Evolutionary conservation across 2,329 filamentous ascomycete species (phyloP), one percentile per base, ranked within the genome.

Genomic region (Tolypocladium cylindrosporum): DNA sequence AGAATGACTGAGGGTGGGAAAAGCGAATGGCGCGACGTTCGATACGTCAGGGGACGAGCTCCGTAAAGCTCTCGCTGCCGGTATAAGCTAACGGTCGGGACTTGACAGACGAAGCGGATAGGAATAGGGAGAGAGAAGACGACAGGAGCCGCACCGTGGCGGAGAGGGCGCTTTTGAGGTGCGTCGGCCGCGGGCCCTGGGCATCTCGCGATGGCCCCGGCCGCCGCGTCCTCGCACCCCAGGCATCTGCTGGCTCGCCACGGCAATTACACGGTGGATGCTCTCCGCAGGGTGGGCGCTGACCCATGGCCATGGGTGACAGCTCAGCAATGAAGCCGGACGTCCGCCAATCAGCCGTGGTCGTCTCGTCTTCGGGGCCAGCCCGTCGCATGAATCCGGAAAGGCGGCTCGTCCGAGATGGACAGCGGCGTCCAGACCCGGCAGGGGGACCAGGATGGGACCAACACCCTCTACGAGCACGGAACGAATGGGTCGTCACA

Each of bases 11-110:
- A 59, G 58, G 45, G 59, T 27, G 34, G 40, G 45, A 59, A 57
- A 61, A 74, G 72, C 61, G 74, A 77, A 60, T 71, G 74, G 62
- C 66, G 73, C 67, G 75, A 77, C 75, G 75, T 73, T 60, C 67
- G 66, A 69, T 72, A 76, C 75, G 75, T 75, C 76, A 69, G 66
- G 67, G 68, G 68, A 71, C 67, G 70, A 75, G 71, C 31, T 34
- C 7, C 71, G 66, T 54, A 55, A 55, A 58, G 61, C 63, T 63
- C 65, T 66, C 66, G 55, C 60, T 63, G 63, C 58, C 48, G 27
- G 31, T 36, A 31, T 19, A 21, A 13, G 27, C 16, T 51, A 7
- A 5, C 31, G 48, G 31, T 21, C 31, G 48, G 31, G 31, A 21
- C 27, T 51, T 13, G 31, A 36, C 48, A 10, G 16, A n/a, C 19